Evolutionary conservation across 2,329 filamentous ascomycete species (phyloP).

Genomic region (Graphilbum ipis-grandicollis): DNA sequence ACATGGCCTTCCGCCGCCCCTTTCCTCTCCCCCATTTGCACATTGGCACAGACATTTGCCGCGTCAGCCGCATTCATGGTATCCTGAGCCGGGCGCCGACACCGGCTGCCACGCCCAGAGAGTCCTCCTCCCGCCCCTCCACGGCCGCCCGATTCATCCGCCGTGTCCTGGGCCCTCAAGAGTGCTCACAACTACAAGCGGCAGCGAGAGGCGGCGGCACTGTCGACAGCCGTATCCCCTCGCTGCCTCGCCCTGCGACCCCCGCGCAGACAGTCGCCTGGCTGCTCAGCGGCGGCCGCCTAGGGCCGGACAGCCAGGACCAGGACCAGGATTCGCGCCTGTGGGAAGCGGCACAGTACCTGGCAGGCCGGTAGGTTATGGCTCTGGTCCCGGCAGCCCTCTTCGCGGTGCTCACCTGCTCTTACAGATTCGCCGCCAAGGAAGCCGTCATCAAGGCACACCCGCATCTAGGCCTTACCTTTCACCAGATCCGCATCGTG

Average conservation of each 20-base stretch:
- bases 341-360: slow-evolving; percentile 21
- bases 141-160: slow-evolving; percentile 25
- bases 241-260: background rate
- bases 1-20: slow-evolving; percentile 5
- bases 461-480: slow-evolving; percentile 36
- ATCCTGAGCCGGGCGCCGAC: slow-evolving; percentile 24
- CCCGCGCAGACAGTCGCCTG: slow-evolving; percentile 1
- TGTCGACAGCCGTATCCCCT: background rate
- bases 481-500: slow-evolving; percentile 39
- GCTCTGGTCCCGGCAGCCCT: background rate
- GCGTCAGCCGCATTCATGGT: slow-evolving; percentile 43
- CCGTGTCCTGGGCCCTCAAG: slow-evolving; percentile 27
- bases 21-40: slow-evolving; percentile 47
- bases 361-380: slow-evolving; percentile 25
- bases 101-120: too few relatives aligned
- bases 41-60: slow-evolving; percentile 67
- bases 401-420: too few relatives aligned
- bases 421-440: slow-evolving; percentile 58
- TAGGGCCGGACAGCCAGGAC: too few relatives aligned
- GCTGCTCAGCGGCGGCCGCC: slow-evolving; percentile 1
- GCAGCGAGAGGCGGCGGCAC: background rate
- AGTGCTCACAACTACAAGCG: slow-evolving; percentile 11
- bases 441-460: slow-evolving; percentile 62
- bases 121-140: slow-evolving; percentile 7
- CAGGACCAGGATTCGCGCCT: slow-evolving; percentile 12